phyloP scores from a whole-genome alignment of 2,329 filamentous ascomycete genomes.

The Coniochaeta ligniaria region DNA sequence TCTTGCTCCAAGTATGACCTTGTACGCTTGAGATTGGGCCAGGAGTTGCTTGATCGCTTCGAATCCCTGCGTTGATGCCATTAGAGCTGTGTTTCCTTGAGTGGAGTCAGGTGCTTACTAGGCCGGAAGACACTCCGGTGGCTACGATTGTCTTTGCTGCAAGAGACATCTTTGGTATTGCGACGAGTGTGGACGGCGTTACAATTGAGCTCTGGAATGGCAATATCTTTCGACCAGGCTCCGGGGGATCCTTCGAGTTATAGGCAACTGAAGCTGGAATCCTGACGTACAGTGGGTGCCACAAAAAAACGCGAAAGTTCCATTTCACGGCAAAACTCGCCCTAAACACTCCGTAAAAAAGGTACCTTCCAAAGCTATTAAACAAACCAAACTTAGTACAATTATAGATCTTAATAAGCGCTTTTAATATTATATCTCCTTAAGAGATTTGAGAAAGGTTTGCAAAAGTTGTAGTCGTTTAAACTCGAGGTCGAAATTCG shows the following conservation, averaged over 20 bases:
- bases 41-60: slow-evolving; percentile 46
- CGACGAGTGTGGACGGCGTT: not conserved
- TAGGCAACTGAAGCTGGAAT: not conserved
- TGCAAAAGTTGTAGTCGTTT: too few species aligned
- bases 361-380: too few species aligned
- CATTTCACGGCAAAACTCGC: too few species aligned
- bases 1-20: slow-evolving; percentile 41
- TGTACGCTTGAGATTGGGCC: slow-evolving; percentile 34
- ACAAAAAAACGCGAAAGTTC: too few species aligned
- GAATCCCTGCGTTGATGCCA: slow-evolving; percentile 31
- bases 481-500: too few species aligned
- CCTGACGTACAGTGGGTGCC: too few species aligned
- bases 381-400: too few species aligned
- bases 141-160: slow-evolving; percentile 39
- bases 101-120: slow-evolving; percentile 25
- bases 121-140: slow-evolving; percentile 40
- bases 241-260: not conserved
- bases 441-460: too few species aligned
- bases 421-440: too few species aligned
- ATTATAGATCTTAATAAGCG: too few species aligned
- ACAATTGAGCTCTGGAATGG: not conserved
- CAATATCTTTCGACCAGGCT: not conserved
- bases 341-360: too few species aligned
- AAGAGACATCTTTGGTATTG: slow-evolving; percentile 5
- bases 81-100: not conserved